These are phyloP conservation scores for Chamaecyparis obtusa DNA, from an alignment of 75 land plant genomes.

Conservation along the genomic window DNA sequence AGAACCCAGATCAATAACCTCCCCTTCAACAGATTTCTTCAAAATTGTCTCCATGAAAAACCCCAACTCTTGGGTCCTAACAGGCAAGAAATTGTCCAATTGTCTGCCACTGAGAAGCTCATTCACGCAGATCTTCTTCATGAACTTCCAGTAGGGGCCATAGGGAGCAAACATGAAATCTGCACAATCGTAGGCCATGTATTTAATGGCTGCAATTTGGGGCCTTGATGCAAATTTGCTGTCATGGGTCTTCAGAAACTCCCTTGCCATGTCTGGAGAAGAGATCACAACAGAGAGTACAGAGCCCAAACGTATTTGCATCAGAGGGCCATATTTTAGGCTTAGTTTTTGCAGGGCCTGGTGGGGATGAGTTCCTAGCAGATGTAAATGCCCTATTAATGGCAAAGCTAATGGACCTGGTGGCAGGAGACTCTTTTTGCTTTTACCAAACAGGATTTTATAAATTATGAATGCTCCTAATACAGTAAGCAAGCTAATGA, in stretches of 20 bases:
- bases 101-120: conserved; percentile 43
- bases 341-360: conserved; percentile 15
- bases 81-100: background rate
- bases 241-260: conserved; percentile 46
- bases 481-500: background rate
- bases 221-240: conserved; percentile 35
- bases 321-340: conserved; percentile 39
- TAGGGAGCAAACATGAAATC: conserved; percentile 42
- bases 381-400: conserved; percentile 45
- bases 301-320: conserved; percentile 44
- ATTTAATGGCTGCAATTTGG: conserved; percentile 14
- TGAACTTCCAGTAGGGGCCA: conserved; percentile 52
- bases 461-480: background rate
- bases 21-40: background rate
- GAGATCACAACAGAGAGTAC: conserved; percentile 39
- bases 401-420: conserved; percentile 31
- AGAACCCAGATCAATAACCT: conserved; percentile 20
- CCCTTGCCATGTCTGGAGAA: conserved; percentile 38
- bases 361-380: conserved; percentile 27
- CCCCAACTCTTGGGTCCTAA: background rate
- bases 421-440: conserved; percentile 13
- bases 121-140: conserved; percentile 46
- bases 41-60: background rate
- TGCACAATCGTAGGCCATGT: conserved; percentile 23
- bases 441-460: background rate